Base-by-base conservation (phyloP, 2,329 filamentous ascomycete species). In the Calonectria henricotiae region DNA sequence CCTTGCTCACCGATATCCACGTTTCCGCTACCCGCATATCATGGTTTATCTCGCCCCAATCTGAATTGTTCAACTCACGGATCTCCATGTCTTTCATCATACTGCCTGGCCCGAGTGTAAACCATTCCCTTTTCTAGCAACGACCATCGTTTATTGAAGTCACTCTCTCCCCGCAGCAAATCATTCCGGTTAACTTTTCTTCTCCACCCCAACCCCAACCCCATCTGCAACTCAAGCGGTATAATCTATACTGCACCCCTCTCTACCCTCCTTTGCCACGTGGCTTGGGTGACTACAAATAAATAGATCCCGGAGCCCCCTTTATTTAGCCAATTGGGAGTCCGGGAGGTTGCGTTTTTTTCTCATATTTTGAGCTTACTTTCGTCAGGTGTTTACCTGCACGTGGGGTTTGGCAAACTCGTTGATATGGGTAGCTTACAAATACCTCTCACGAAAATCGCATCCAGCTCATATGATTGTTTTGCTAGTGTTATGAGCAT, bases 1-100 rank as follows among this genome's bases (percentile, higher is more conserved):
- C 51, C 51, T 58, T 20, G 35, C 12, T 25, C 51, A 15, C n/a
- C 32, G 8, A 20, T 32, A 39, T 37, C 51, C 32, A 55, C 39
- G 51, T 17, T 55, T 39, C 32, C 3, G 51, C 51, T 55, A 35
- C 49, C 32, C 35, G n/a, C 30, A 12, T n/a, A 37, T 25, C 32
- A n/a, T 17, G 32, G 51, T 37, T 11, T 23, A 58, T 39, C 51
- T 58, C 15, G 39, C 51, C 35, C 51, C 13, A 58, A 58, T 39
- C 32, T 39, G 39, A 32, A 58, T 58, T 58, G 51, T 15, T 32
- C 32, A 37, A 23, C 17, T 37, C n/a, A 25, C 20, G 32, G 15
- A 30, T 7, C 23, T 25, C 23, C 20, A 58, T 58, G 3, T 5
- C 13, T 17, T 39, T 17, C 20, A 25, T 39, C 11, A 25, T 37